Evolutionary conservation across 805 yeast species (phyloP).

Genomic region (Schwanniomyces sp.): DNA sequence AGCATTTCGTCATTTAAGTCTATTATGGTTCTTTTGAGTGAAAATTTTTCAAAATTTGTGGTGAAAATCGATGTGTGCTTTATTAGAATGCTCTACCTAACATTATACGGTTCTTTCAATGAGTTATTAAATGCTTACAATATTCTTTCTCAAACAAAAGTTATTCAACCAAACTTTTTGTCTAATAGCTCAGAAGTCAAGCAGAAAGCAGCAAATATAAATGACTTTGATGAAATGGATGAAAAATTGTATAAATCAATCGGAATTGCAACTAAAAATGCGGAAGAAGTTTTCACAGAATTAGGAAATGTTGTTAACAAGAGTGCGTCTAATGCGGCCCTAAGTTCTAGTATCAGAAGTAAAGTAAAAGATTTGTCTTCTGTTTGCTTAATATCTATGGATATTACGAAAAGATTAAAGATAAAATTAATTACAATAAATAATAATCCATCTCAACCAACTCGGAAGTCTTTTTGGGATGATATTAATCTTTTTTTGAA

Average conservation of each 20-base stretch:
- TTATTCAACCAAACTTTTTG: slow-evolving; percentile 1
- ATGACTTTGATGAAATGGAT: slow-evolving; percentile 52
- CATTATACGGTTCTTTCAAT: slow-evolving; percentile 60
- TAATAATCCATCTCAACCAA: slow-evolving; percentile 45
- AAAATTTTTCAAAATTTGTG: slow-evolving; percentile 49
- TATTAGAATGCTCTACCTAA: slow-evolving; percentile 60
- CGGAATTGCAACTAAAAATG: slow-evolving; percentile 60
- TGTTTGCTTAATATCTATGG: slow-evolving; percentile 79
- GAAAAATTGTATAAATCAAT: slow-evolving; percentile 65
- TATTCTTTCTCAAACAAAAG: slow-evolving; percentile 21
- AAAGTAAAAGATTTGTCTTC: slow-evolving; percentile 76
- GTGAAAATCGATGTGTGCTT: slow-evolving; percentile 62
- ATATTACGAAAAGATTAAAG: slow-evolving; percentile 68
- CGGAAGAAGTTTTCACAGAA: slow-evolving; percentile 77
- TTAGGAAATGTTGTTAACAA: slow-evolving; percentile 65
- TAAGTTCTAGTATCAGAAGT: slow-evolving; percentile 48
- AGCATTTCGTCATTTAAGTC: slow-evolving; percentile 50
- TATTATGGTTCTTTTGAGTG: slow-evolving; percentile 48
- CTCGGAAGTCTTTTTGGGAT: slow-evolving; percentile 76
- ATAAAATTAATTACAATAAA: slow-evolving; percentile 52
- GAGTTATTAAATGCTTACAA: slow-evolving; percentile 70
- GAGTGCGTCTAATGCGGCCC: slow-evolving; percentile 44
- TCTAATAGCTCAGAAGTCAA: slow-evolving; percentile 5
- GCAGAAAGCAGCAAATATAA: slow-evolving; percentile 18
- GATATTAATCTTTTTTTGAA: slow-evolving; percentile 80